Evolutionary conservation across 805 yeast genomes (phyloP), one percentile per base, ranked within the genome.

Genomic region (Barnettozyma siamensis): DNA sequence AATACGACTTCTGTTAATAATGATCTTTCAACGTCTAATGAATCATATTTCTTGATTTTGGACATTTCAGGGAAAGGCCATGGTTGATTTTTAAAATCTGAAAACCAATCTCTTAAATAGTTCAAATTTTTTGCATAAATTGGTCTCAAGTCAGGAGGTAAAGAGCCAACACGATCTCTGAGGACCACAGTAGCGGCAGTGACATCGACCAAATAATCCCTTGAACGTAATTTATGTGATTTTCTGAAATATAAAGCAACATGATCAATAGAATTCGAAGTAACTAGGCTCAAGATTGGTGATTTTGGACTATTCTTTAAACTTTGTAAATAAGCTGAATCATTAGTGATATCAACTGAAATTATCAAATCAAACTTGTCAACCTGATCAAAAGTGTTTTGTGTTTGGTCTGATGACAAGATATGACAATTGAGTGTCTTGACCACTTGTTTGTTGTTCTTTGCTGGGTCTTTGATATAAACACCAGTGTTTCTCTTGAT

Each of bases 1-100:
- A 76, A 83, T 40, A 73, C 76, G 3, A 84, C 91, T 55, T 85
- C 94, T 1, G 87, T 80, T 37, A 84, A 62, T 42, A 85, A 61
- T 0, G 93, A 81, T 51, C 75, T 73, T 55, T 88, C 96, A 17
- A 88, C 95, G 58, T 88, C 96, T 47, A 67, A 66, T 1, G 89
- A 72, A 4, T 73, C 73, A 53, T 76, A 88, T 31, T 69, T 67
- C 2, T 82, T 78, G 5, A 88, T 76, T 2, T 68, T 57, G 3
- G 87, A 73, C 46, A 85, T 65, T 35, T 83, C 86, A 0, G 95
- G 93, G 33, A 88, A 64, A 4, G 89, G 91, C 95, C 95, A 88
- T 7, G 73, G 67, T 6, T 44, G 47, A 19, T 59, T 45, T 15
- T 49, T 43, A 5, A 62, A 66, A 33, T 73, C 63, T 31, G 68